Evolutionary conservation across 352 stramenopile genomes (phyloP).

Genomic region (Globisporangium orthogonon): DNA sequence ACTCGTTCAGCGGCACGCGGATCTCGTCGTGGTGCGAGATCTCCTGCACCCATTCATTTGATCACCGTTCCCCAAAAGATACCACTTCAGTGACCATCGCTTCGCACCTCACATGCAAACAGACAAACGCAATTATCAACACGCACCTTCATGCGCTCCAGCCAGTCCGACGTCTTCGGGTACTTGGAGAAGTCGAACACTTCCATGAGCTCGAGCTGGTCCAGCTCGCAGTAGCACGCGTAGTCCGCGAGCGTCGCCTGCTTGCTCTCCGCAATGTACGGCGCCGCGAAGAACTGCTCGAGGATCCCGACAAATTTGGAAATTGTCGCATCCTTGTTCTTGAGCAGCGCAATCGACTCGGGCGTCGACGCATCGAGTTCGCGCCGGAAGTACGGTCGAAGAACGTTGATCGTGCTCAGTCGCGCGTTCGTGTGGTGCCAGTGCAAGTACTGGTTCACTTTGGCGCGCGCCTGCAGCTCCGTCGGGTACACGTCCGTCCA

Average conservation of each 20-base stretch:
- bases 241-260: slow-evolving; percentile 32
- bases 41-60: slow-evolving; percentile 5
- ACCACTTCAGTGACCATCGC: background rate
- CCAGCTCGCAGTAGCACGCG: slow-evolving; percentile 37
- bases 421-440: slow-evolving; percentile 65
- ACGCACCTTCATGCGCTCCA: slow-evolving; percentile 27
- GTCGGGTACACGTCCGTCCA: slow-evolving; percentile 43
- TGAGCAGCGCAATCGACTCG: slow-evolving; percentile 14
- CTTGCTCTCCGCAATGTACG: slow-evolving; percentile 21
- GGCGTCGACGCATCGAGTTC: slow-evolving; percentile 7
- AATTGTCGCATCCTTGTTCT: slow-evolving; percentile 16
- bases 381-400: slow-evolving; percentile 25
- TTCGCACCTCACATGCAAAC: background rate
- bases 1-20: slow-evolving; percentile 23
- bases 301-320: slow-evolving; percentile 17
- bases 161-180: slow-evolving; percentile 28
- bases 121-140: background rate
- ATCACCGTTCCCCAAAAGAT: no score
- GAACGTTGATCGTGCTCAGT: slow-evolving; percentile 32
- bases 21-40: slow-evolving; percentile 28
- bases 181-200: slow-evolving; percentile 18
- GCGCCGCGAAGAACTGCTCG: slow-evolving; percentile 24
- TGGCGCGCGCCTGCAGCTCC: slow-evolving; percentile 34
- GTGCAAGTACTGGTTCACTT: slow-evolving; percentile 60
- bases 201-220: slow-evolving; percentile 15